A percentile compares a stretch with the other conserved stretches of the same genome.
Conservation (phyloP, 106 monocot species). For the Dioscorea zingiberensis region DNA sequence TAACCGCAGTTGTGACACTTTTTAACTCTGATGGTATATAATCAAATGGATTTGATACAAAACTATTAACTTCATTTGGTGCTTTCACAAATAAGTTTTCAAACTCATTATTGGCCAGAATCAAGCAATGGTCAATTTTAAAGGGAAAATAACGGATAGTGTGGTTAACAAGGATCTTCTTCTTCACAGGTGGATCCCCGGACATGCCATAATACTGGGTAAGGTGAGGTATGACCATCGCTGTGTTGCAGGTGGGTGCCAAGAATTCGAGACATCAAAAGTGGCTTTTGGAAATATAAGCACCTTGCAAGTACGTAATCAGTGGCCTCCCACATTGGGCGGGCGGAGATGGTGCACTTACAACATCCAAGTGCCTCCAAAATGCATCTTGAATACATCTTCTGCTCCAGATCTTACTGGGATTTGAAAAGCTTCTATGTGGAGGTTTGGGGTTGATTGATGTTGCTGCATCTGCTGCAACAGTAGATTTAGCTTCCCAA, state of each 20-base stretch:
- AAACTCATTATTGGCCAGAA: slow-evolving; percentile 92
- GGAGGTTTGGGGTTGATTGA: slow-evolving; percentile 66
- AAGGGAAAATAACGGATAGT: slow-evolving; percentile 96
- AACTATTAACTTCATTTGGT: slow-evolving; percentile 78
- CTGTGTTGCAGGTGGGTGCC: slow-evolving; percentile 92
- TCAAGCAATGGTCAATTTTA: slow-evolving; percentile 92
- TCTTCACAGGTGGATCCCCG: slow-evolving; percentile 89
- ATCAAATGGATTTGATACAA: slow-evolving; percentile 56
- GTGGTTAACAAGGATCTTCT: slow-evolving; percentile 88
- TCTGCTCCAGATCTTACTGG: slow-evolving; percentile 83
- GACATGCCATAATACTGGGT: slow-evolving; percentile 98
- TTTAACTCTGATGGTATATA: no score
- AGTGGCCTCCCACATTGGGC: slow-evolving; percentile 86
- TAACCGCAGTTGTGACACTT: no score
- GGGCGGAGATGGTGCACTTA: slow-evolving; percentile 94
- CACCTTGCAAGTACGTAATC: slow-evolving; percentile 84
- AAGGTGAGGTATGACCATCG: slow-evolving; percentile 92
- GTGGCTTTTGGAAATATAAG: slow-evolving; percentile 89
- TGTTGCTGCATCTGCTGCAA: slow-evolving; percentile 67
- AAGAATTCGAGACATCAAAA: slow-evolving; percentile 85
- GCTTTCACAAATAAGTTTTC: slow-evolving; percentile 86
- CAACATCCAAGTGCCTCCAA: slow-evolving; percentile 69
- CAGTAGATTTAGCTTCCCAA: slow-evolving; percentile 93
- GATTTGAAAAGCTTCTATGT: slow-evolving; percentile 84
- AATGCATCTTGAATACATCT: slow-evolving; percentile 81